These are phyloP conservation scores for Falciphora oryzae DNA, from an alignment of 2,329 filamentous ascomycete genomes.

Conservation along the genomic window DNA sequence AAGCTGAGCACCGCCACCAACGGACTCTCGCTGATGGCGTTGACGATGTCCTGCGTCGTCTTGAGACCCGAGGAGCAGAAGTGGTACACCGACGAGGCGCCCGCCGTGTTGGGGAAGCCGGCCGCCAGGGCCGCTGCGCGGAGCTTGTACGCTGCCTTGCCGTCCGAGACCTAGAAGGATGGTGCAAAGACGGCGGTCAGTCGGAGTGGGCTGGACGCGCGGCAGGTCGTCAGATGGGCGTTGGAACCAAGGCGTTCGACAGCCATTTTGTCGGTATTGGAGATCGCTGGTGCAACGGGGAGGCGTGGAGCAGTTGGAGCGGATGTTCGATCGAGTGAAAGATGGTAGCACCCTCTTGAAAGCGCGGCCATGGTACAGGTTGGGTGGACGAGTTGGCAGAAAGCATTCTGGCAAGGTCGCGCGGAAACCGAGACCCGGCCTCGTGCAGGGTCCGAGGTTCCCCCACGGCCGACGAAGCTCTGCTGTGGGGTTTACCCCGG, in stretches of 20 bases:
- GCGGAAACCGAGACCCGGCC: background rate
- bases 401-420: background rate
- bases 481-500: constrained; percentile 6
- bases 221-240: too few species aligned
- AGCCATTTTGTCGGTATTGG: constrained; percentile 53
- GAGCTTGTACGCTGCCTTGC: constrained; percentile 83
- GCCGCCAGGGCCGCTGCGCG: constrained; percentile 47
- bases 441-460: background rate
- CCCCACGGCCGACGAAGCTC: background rate
- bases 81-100: constrained; percentile 78
- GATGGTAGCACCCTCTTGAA: background rate
- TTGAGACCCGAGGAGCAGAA: constrained; percentile 98
- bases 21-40: constrained; percentile 75
- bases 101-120: constrained; percentile 58
- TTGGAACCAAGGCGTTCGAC: constrained; percentile 78
- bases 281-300: background rate
- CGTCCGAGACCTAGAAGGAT: constrained; percentile 62
- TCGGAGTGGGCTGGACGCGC: too few species aligned
- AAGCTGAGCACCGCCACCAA: too few species aligned
- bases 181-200: constrained; percentile 9
- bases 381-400: background rate
- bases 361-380: background rate
- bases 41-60: constrained; percentile 89
- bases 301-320: background rate
- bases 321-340: background rate